Conservation (phyloP, 148 eudicot genomes). For the Talinum fruticosum region DNA sequence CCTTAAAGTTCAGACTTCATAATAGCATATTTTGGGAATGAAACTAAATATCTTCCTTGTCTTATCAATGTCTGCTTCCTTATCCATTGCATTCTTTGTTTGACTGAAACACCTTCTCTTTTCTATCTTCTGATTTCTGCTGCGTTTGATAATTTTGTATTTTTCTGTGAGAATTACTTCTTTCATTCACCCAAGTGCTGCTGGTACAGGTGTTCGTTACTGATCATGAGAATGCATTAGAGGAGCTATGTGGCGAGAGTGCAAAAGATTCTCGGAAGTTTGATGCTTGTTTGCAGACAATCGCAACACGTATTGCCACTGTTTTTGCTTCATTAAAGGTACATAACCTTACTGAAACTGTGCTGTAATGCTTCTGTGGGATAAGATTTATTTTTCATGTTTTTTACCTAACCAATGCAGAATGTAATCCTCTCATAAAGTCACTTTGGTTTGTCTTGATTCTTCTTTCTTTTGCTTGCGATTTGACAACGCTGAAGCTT, state of each 20-base stretch:
- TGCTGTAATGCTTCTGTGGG: background rate
- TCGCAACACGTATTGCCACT: conserved; percentile 82
- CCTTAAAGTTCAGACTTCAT: background rate
- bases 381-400: background rate
- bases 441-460: background rate
- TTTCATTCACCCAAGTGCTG: conserved; percentile 16
- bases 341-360: conserved; percentile 4
- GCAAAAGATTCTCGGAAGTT: conserved; percentile 65
- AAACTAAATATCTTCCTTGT: background rate
- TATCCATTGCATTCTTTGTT: background rate
- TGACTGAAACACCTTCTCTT: background rate
- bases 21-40: background rate
- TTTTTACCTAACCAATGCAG: background rate
- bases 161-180: background rate
- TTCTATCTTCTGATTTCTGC: background rate
- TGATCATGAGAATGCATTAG: conserved; percentile 76
- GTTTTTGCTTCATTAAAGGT: conserved; percentile 99
- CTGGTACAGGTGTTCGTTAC: conserved; percentile 61
- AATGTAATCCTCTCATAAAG: background rate
- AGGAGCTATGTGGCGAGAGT: conserved; percentile 65
- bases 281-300: conserved; percentile 61
- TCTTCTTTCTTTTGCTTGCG: background rate
- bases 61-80: background rate
- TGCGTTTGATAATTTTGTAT: background rate
- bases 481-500: background rate